Evolutionary conservation across 2,329 filamentous ascomycete species (phyloP), one percentile per base, ranked within the genome.

Genomic region (Colletotrichum eleusines): DNA sequence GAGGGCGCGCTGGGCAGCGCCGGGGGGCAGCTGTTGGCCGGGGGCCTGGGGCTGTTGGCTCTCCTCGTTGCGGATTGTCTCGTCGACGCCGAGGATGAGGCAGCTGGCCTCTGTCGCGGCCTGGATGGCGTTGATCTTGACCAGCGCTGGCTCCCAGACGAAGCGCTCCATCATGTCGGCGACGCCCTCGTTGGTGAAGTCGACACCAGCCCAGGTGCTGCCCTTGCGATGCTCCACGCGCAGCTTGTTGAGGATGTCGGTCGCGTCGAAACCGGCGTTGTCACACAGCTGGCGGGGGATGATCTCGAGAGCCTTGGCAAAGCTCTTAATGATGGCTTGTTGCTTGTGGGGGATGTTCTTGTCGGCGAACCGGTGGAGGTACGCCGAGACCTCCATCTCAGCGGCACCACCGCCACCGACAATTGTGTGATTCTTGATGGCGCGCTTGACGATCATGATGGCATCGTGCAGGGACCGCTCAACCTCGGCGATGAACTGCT

Each of bases 361-460:
- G 85, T 98, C 95, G 74, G 97, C 96, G 78, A 92, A 98, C 76
- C 89, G 88, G 86, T 98, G 95, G 74, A 99, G 89, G 84, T 97
- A 97, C 48, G 94, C 92, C 8, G 95, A 98, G 63, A 98, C 83
- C 81, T 98, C 96, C 95, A 99, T 98, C 87, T 99, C 96, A 77
- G 88, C 91, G 23, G 96, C 95, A 80, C 96, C 96, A 76, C 96
- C 96, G 77, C 96, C 96, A 55, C 95, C 96, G 33, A 99, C 96
- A 75, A 99, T 97, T 79, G 90, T 93, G 79, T 92, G 92, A 87
- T 98, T 97, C 85, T 94, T 94, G 82, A 98, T 94, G 35, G 96
- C 94, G 73, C 97, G 94, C 90, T 98, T 98, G 79, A 99, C 96
- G 78, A 99, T 97, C 96, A 99, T 99, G 83, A 99, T 98, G 76